These are phyloP conservation scores for Mycosphaerella sp. DNA, from an alignment of 2,329 filamentous ascomycete species.

Conservation along the genomic window DNA sequence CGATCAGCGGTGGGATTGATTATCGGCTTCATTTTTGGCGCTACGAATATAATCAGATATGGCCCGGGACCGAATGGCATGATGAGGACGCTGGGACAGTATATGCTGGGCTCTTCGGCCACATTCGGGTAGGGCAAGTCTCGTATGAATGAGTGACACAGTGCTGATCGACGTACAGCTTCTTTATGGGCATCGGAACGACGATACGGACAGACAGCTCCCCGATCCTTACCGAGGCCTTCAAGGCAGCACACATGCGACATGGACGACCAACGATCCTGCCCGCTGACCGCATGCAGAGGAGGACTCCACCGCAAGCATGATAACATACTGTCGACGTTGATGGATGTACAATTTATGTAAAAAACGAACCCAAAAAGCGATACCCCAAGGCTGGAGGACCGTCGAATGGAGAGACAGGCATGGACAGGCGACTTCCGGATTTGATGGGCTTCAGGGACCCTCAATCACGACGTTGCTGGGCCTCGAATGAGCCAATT, in stretches of 20 bases:
- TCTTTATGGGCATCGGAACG: slow-evolving; percentile 99
- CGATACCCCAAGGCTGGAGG: background rate
- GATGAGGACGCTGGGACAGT: slow-evolving; percentile 89
- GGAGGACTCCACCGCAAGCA: slow-evolving; percentile 2
- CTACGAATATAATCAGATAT: slow-evolving; percentile 84
- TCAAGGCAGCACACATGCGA: slow-evolving; percentile 58
- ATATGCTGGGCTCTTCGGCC: slow-evolving; percentile 90
- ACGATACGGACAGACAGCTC: slow-evolving; percentile 90
- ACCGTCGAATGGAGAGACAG: background rate
- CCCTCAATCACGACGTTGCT: background rate
- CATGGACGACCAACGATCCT: slow-evolving; percentile 65
- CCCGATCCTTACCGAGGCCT: slow-evolving; percentile 67
- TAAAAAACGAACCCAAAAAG: background rate
- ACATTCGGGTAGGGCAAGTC: slow-evolving; percentile 75
- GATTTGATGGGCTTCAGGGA: background rate
- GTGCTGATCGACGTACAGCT: slow-evolving; percentile 42
- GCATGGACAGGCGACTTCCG: background rate
- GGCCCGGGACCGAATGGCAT: slow-evolving; percentile 90
- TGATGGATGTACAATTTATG: background rate
- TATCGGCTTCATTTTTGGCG: slow-evolving; percentile 97
- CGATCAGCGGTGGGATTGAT: slow-evolving; percentile 82
- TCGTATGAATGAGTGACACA: background rate
- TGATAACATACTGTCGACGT: slow-evolving; percentile 1
- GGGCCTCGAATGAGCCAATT: background rate
- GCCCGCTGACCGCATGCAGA: slow-evolving; percentile 38